Evolutionary conservation across 2,329 filamentous ascomycete species (phyloP).

Genomic region (Dothideomycetes sp.): DNA sequence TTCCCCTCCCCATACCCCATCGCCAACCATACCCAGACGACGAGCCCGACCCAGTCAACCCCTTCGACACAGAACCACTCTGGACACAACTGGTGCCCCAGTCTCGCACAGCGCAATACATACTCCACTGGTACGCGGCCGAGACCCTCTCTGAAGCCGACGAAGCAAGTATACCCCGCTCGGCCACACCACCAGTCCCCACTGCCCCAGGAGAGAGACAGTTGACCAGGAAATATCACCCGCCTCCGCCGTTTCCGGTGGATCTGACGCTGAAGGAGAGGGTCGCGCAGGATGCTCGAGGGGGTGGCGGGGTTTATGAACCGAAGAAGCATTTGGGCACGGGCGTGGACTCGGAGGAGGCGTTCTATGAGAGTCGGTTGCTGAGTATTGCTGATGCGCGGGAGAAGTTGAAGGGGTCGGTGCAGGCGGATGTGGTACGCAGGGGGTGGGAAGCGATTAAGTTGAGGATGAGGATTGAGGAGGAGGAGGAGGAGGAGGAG

Average conservation of each 20-base stretch:
- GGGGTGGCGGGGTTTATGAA: conserved; percentile 30
- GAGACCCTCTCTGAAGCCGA: conserved; percentile 31
- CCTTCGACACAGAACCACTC: conserved; percentile 31
- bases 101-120: conserved; percentile 24
- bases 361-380: conserved; percentile 30
- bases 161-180: conserved; percentile 9
- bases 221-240: conserved; percentile 18
- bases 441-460: conserved; percentile 34
- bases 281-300: conserved; percentile 25
- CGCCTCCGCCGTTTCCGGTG: conserved; percentile 26
- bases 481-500: neutral
- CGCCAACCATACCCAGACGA: conserved; percentile 29
- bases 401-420: conserved; percentile 24
- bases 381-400: conserved; percentile 33
- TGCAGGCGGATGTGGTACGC: conserved; percentile 35
- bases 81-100: conserved; percentile 35
- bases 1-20: conserved; percentile 34
- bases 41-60: conserved; percentile 10
- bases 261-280: conserved; percentile 27
- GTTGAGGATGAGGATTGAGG: conserved; percentile 23
- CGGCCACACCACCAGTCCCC: neutral
- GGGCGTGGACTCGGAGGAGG: conserved; percentile 37
- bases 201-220: conserved; percentile 8
- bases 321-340: conserved; percentile 35
- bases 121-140: conserved; percentile 35